phyloP scores from a whole-genome alignment of 805 yeast genomes.

The Candida cerambycidarum region DNA sequence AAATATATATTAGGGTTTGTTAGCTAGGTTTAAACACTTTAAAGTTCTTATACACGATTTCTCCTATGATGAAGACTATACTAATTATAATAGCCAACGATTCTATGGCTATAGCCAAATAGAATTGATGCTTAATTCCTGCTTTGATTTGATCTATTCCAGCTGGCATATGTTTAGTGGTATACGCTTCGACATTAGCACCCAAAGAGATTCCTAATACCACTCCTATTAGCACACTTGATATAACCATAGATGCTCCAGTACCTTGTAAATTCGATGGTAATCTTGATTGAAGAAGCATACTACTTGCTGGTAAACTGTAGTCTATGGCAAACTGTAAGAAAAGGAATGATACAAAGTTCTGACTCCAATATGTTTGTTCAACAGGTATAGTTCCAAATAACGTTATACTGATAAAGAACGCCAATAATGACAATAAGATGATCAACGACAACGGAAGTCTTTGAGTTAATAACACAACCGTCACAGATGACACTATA shows the following conservation, averaged over 20 bases:
- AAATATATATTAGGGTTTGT: too few relatives aligned
- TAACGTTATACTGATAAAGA: constrained; percentile 49
- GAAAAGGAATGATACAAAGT: constrained; percentile 28
- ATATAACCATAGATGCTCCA: not conserved
- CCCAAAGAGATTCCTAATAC: not conserved
- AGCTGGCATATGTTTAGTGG: not conserved
- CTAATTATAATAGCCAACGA: constrained; percentile 23
- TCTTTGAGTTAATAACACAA: constrained; percentile 45
- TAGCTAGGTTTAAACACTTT: not conserved
- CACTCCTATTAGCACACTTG: not conserved
- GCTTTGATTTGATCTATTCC: not conserved
- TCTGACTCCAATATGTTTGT: constrained; percentile 61
- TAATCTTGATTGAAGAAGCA: not conserved
- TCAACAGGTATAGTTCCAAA: constrained; percentile 55
- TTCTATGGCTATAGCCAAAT: not conserved
- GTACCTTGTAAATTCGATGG: not conserved
- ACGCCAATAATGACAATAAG: constrained; percentile 51
- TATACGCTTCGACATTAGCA: not conserved
- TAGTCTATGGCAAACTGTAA: constrained; percentile 1
- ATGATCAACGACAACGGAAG: constrained; percentile 51
- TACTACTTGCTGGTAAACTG: not conserved
- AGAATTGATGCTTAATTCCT: not conserved
- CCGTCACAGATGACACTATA: constrained; percentile 50
- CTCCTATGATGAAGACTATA: not conserved
- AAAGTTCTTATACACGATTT: not conserved